Percentiles rank a stretch among this genome's conserved stretches.
Evolutionary conservation across 768 basidiomycete genomes (phyloP).

Genomic region (Podaxis sp.): DNA sequence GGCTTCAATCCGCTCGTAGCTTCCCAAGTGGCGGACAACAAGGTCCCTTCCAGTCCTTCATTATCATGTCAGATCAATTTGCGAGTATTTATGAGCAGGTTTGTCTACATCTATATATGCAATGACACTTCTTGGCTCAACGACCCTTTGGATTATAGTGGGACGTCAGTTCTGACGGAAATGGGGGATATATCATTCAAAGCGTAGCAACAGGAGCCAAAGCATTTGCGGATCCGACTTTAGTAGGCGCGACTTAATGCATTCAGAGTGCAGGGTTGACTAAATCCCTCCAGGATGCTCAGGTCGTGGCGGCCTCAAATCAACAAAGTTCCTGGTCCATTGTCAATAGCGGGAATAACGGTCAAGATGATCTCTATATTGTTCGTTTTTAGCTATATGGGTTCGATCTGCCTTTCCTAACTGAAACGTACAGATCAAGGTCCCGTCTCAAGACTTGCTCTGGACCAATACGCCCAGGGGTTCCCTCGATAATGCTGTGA

Average conservation of each 20-base stretch:
- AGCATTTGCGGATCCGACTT: neutral
- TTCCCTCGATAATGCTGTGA: neutral
- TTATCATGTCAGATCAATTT: conserved; percentile 9
- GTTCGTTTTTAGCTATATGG: neutral
- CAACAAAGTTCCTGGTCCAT: conserved; percentile 11
- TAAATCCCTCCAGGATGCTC: neutral
- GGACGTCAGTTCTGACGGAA: conserved; percentile 3
- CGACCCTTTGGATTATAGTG: neutral
- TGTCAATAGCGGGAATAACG: neutral
- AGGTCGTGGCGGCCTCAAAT: conserved; percentile 7
- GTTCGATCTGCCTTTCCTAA: neutral
- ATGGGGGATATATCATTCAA: conserved; percentile 9
- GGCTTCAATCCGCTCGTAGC: conserved; percentile 11
- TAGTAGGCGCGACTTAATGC: neutral
- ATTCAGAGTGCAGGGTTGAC: neutral
- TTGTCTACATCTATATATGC: neutral
- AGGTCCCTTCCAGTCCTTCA: conserved; percentile 1
- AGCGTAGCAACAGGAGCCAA: conserved; percentile 2
- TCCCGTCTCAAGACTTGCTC: conserved; percentile 6
- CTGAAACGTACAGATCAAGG: neutral
- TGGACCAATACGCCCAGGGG: conserved; percentile 9
- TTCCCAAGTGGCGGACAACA: conserved; percentile 4
- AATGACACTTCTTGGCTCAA: neutral
- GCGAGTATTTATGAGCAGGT: conserved; percentile 7
- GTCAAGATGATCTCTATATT: neutral